phyloP scores from a whole-genome alignment of 83 land plant genomes.

The Thuja plicata region DNA sequence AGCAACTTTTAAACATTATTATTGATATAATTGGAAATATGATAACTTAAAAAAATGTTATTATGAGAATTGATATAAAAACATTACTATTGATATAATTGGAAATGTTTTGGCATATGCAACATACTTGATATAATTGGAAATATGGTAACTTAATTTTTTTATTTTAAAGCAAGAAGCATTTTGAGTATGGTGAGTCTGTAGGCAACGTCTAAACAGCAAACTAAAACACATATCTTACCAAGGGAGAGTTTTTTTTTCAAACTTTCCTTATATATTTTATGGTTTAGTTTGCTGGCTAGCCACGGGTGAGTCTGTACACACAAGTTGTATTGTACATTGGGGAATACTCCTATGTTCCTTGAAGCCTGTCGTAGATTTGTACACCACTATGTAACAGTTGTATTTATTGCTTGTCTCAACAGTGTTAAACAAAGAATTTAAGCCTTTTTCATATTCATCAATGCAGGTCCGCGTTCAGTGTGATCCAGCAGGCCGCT shows the following conservation, averaged over 20 bases:
- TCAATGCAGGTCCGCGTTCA: conserved; percentile 80
- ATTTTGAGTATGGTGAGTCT: not conserved
- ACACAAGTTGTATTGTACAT: not conserved
- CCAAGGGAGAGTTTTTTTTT: no score
- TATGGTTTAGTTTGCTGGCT: no score
- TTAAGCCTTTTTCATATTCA: not conserved
- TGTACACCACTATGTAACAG: not conserved
- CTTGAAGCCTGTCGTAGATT: not conserved
- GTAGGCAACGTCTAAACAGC: no score
- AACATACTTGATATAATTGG: not conserved
- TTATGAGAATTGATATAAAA: no score
- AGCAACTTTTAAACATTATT: not conserved
- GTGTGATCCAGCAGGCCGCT: conserved; percentile 93
- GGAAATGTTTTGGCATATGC: not conserved
- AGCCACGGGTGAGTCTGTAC: not conserved
- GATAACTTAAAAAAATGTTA: no score
- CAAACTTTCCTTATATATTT: no score
- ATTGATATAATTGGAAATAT: not conserved
- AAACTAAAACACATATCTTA: no score
- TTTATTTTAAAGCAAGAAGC: not conserved
- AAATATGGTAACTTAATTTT: not conserved
- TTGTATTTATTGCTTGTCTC: not conserved
- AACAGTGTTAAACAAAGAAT: not conserved
- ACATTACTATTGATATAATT: no score
- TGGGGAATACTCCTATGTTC: not conserved